These are phyloP conservation scores for Patellaria atrata DNA, from an alignment of 495 filamentous ascomycete genomes.

Conservation along the genomic window DNA sequence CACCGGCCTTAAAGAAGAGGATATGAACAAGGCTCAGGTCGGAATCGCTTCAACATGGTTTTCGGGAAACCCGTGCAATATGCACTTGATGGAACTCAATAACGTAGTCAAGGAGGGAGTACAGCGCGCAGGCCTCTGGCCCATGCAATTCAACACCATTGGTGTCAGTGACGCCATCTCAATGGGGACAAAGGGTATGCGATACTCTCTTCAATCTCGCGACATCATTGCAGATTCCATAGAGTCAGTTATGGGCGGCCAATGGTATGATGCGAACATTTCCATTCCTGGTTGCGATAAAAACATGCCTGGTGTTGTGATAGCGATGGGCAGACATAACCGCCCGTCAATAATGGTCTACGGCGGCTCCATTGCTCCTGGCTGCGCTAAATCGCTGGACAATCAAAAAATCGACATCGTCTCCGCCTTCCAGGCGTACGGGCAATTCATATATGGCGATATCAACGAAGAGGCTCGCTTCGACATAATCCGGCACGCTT, in stretches of 20 bases:
- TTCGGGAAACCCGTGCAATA: constrained; percentile 95
- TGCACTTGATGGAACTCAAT: constrained; percentile 88
- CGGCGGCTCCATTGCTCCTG: constrained; percentile 86
- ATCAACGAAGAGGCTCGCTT: constrained; percentile 82
- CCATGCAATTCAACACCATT: constrained; percentile 87
- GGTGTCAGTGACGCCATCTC: constrained; percentile 80
- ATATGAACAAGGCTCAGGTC: constrained; percentile 90
- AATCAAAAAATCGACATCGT: constrained; percentile 84
- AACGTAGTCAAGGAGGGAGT: constrained; percentile 73
- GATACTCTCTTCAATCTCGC: constrained; percentile 83
- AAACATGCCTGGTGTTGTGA: constrained; percentile 98
- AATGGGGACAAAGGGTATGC: constrained; percentile 79
- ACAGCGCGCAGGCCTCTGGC: constrained; percentile 31
- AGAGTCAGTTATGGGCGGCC: constrained; percentile 95
- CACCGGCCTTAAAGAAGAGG: constrained; percentile 66
- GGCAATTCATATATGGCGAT: constrained; percentile 81
- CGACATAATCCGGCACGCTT: constrained; percentile 90
- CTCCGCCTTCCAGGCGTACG: constrained; percentile 95
- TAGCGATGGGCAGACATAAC: constrained; percentile 95
- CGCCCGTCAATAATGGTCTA: constrained; percentile 93
- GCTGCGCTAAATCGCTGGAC: constrained; percentile 54
- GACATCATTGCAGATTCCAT: constrained; percentile 96
- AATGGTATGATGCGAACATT: constrained; percentile 99
- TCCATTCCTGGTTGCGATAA: constrained; percentile 99
- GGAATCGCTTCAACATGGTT: constrained; percentile 91